Percentiles rank a stretch among this genome's conserved stretches.
Conservation (phyloP, 2,329 filamentous ascomycete species). For the Epichloe bromicola region DNA sequence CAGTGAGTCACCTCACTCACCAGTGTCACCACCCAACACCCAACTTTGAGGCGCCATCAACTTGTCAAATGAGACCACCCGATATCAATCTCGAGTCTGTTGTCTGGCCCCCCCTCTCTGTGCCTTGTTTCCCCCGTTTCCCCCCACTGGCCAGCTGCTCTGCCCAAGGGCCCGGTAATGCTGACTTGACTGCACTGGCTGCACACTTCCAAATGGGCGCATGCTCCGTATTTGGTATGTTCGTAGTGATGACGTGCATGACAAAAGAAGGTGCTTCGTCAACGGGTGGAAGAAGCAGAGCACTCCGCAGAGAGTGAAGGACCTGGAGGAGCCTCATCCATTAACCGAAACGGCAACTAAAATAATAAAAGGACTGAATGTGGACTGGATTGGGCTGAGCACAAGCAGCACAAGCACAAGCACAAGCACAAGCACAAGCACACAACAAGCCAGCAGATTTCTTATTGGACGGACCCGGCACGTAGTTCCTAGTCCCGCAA, state of each 20-base stretch:
- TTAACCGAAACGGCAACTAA: neutral
- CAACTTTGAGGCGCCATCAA: neutral
- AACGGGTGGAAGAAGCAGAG: too few species aligned
- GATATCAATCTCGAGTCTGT: too few species aligned
- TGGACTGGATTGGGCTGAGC: neutral
- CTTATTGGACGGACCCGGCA: too few species aligned
- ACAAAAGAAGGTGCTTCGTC: neutral
- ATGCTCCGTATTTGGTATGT: neutral
- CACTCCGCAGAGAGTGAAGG: too few species aligned
- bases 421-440: too few species aligned
- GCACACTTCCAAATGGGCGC: neutral
- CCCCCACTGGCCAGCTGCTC: neutral
- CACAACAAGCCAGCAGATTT: too few species aligned
- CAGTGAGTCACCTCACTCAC: too few species aligned
- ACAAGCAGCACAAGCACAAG: too few species aligned
- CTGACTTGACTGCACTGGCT: neutral
- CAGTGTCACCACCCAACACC: neutral
- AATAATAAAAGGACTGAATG: neutral
- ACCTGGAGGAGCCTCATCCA: neutral
- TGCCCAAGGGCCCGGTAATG: neutral
- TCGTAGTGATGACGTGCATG: neutral
- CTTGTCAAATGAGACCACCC: neutral
- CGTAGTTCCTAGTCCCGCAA: neutral
- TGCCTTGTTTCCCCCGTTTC: neutral
- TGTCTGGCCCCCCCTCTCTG: neutral